Conservation (phyloP, 208 protist species). For the Acanthamoeba healyi region DNA sequence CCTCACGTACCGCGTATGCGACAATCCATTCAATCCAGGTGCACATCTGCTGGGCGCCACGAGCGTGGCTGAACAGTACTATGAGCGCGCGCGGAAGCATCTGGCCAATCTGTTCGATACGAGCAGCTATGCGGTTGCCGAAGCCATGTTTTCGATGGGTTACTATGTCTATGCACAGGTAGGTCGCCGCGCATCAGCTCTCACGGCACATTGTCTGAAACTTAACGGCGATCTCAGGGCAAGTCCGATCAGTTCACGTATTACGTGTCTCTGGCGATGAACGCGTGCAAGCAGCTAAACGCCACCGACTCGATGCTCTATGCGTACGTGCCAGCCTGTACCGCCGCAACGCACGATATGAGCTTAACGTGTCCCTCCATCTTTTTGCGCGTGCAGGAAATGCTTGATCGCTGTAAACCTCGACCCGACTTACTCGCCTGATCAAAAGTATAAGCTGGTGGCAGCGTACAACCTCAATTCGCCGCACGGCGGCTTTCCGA, state of each 20-base stretch:
- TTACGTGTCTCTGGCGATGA: constrained; percentile 12
- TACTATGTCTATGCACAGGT: background rate
- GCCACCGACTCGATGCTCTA: constrained; percentile 7
- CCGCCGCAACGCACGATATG: no score
- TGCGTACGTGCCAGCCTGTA: no score
- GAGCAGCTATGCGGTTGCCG: background rate
- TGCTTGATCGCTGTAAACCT: constrained; percentile 22
- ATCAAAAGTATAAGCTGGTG: background rate
- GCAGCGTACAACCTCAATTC: background rate
- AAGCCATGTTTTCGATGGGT: constrained; percentile 1
- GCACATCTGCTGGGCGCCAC: background rate
- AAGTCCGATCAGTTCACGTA: constrained; percentile 27
- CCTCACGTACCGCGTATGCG: background rate
- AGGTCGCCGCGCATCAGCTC: background rate
- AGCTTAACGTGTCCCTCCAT: no score
- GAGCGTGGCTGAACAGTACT: background rate
- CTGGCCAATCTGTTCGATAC: background rate
- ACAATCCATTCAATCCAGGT: background rate
- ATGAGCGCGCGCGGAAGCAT: background rate
- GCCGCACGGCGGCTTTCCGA: no score
- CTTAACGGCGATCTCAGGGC: background rate
- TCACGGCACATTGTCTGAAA: background rate
- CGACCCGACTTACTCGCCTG: constrained; percentile 3
- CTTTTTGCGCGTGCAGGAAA: background rate
- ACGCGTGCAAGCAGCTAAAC: background rate